Conservation (phyloP, 371 early-diverging fungal species). For the Sanchytrium tribonematis region DNA sequence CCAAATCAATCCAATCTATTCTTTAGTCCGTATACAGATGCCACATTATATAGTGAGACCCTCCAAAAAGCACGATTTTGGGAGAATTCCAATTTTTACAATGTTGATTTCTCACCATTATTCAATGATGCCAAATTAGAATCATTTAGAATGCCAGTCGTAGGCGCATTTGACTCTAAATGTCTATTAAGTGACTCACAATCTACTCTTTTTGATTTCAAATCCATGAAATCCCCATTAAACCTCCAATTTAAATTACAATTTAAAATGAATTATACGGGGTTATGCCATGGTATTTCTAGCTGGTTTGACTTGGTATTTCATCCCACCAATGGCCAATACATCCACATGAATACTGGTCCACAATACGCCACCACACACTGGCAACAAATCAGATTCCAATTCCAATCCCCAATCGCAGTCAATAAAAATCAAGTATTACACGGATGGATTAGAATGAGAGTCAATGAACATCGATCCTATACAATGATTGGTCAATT, state of each 20-base stretch:
- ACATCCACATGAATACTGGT: conserved; percentile 41
- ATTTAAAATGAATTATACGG: conserved; percentile 58
- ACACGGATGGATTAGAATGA: conserved; percentile 51
- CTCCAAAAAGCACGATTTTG: conserved; percentile 18
- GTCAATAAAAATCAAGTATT: conserved; percentile 64
- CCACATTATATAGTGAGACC: not conserved
- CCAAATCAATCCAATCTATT: conserved; percentile 63
- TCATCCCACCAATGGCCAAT: conserved; percentile 12
- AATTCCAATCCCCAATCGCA: conserved; percentile 75
- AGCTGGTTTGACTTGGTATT: conserved; percentile 86
- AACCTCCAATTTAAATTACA: conserved; percentile 54
- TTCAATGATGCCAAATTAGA: conserved; percentile 50
- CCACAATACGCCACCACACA: conserved; percentile 67
- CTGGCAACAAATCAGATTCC: conserved; percentile 88
- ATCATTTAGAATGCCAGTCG: conserved; percentile 47
- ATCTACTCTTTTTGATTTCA: conserved; percentile 44
- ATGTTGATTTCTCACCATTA: conserved; percentile 63
- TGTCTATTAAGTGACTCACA: conserved; percentile 38
- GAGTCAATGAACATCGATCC: conserved; percentile 63
- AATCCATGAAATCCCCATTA: conserved; percentile 39
- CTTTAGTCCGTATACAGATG: conserved; percentile 33
- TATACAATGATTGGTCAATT: too few relatives aligned
- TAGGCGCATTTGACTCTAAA: conserved; percentile 68
- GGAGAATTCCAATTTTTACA: conserved; percentile 60
- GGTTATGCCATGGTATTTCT: conserved; percentile 38